A percentile compares a stretch with the other conserved stretches of the same genome.
These are phyloP conservation scores for Elongisporangium anandrum DNA, from an alignment of 352 stramenopile species.

Conservation along the genomic window DNA sequence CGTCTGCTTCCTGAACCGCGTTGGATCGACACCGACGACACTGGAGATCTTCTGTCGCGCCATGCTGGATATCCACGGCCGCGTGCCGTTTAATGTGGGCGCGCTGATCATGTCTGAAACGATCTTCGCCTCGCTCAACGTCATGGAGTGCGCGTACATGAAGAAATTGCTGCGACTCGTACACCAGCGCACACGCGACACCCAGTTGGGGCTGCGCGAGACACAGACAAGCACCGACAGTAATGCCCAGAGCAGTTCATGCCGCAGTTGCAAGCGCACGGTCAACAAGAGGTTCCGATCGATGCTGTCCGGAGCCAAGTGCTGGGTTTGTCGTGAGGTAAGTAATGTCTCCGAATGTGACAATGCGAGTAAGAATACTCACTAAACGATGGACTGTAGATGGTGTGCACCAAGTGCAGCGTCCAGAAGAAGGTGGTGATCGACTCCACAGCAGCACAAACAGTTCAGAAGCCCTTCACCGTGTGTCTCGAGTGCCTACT, in stretches of 20 bases:
- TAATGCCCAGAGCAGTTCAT: neutral
- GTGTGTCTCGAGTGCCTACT: neutral
- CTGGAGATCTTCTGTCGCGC: constrained; percentile 12
- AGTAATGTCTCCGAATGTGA: neutral
- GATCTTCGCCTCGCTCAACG: constrained; percentile 9
- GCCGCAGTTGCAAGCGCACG: neutral
- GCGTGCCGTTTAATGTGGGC: neutral
- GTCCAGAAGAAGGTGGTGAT: constrained; percentile 40
- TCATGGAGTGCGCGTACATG: constrained; percentile 21
- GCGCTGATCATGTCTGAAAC: neutral
- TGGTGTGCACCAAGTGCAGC: constrained; percentile 45
- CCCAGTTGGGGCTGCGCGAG: constrained; percentile 11
- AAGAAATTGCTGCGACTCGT: constrained; percentile 33
- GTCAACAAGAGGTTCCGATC: neutral
- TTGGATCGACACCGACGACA: constrained; percentile 11
- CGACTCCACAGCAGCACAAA: constrained; percentile 3
- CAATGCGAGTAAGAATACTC: neutral
- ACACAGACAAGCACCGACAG: constrained; percentile 3
- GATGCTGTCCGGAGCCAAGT: neutral
- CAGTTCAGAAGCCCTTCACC: neutral
- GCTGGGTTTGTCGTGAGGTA: neutral
- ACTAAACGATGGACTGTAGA: neutral
- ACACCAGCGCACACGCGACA: constrained; percentile 8
- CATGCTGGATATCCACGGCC: neutral
- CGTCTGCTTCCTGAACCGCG: constrained; percentile 43